These are phyloP conservation scores for Monilinia fructicola DNA, from an alignment of 2,329 filamentous ascomycete genomes.

Conservation along the genomic window DNA sequence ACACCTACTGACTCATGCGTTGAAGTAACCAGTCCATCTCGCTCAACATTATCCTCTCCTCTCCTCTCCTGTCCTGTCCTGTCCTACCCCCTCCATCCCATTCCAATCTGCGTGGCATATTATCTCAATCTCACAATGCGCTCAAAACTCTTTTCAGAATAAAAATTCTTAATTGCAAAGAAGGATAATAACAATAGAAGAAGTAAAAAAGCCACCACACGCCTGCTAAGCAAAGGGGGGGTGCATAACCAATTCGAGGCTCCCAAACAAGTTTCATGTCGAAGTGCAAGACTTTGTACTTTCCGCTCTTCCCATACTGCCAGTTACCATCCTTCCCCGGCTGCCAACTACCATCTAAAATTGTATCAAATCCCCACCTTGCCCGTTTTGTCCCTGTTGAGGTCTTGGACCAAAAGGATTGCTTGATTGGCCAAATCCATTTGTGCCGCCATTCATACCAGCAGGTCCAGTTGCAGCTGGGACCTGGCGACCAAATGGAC, in stretches of 20 bases:
- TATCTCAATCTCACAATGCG: constrained; percentile 25
- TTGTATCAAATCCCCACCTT: constrained; percentile 39
- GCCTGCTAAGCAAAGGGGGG: constrained; percentile 16
- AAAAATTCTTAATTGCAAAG: constrained; percentile 4
- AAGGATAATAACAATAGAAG: constrained; percentile 23
- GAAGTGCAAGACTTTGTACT: constrained; percentile 26
- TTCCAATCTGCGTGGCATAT: constrained; percentile 25
- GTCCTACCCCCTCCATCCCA: background rate
- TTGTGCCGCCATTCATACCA: constrained; percentile 52
- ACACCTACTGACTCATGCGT: constrained; percentile 16
- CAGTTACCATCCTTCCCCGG: background rate
- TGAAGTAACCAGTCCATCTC: background rate
- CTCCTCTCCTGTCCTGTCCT: too few relatives aligned
- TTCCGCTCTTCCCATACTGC: constrained; percentile 2
- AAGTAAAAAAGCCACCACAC: constrained; percentile 25
- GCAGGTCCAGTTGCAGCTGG: constrained; percentile 58
- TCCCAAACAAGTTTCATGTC: constrained; percentile 11
- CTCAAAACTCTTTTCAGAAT: constrained; percentile 22
- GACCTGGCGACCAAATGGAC: constrained; percentile 44
- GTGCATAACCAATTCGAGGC: constrained; percentile 19
- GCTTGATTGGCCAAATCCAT: constrained; percentile 41
- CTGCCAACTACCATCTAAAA: constrained; percentile 30
- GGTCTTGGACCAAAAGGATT: constrained; percentile 60
- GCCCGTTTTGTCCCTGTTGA: constrained; percentile 49
- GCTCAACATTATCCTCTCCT: constrained; percentile 5